A percentile compares a stretch with the other conserved stretches of the same genome.
Conservation (phyloP, 164 flowering plant genomes). For the Kalanchoe fedtschenkoi region DNA sequence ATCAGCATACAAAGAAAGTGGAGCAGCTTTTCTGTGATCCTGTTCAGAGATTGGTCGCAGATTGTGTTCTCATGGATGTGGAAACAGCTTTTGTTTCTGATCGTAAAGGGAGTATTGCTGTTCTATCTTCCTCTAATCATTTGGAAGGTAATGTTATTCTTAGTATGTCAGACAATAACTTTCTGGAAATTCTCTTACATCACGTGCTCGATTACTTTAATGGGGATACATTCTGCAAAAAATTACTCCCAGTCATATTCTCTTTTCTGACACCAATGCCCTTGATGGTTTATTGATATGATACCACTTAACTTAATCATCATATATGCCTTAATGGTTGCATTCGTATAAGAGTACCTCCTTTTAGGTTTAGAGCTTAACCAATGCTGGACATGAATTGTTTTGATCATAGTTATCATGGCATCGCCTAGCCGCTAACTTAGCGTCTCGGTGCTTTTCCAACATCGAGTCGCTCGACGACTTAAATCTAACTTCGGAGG, state of each 20-base stretch:
- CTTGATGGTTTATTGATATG: background rate
- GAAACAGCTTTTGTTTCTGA: conserved; percentile 86
- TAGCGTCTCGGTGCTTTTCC: too few species aligned
- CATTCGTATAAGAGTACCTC: background rate
- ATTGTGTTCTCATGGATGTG: conserved; percentile 68
- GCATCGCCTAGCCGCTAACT: too few species aligned
- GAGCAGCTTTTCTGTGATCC: conserved; percentile 85
- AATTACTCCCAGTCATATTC: too few species aligned
- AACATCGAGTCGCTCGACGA: too few species aligned
- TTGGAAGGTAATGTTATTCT: conserved; percentile 38
- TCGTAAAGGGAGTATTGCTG: conserved; percentile 73
- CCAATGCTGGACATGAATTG: background rate
- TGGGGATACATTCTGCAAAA: background rate
- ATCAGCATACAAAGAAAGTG: conserved; percentile 58
- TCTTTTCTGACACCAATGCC: too few species aligned
- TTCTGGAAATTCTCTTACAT: background rate
- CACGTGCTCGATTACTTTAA: background rate
- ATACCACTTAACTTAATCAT: background rate
- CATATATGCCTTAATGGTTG: background rate
- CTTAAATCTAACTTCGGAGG: too few species aligned
- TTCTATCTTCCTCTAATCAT: conserved; percentile 44
- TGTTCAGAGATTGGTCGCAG: conserved; percentile 80
- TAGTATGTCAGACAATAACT: background rate
- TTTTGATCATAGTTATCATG: too few species aligned
- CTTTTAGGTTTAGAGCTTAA: background rate